Percentiles rank a stretch among this genome's conserved stretches.
These are phyloP conservation scores for Entomortierella lignicola DNA, from an alignment of 192 early-diverging fungal species.

Conservation along the genomic window DNA sequence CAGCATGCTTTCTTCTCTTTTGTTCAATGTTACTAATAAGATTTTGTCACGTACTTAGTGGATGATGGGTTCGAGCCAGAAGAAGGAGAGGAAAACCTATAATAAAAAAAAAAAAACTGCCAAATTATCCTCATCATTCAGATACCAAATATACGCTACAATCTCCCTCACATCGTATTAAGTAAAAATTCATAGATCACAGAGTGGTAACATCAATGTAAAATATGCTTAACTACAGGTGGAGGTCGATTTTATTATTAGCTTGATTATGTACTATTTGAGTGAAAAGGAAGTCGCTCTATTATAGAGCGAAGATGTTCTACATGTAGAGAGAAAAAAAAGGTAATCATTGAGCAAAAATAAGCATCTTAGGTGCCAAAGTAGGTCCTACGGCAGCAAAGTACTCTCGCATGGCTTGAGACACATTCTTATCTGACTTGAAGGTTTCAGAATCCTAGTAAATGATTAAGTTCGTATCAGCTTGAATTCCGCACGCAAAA, in stretches of 20 bases:
- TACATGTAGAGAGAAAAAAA: constrained; percentile 13
- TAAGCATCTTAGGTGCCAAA: constrained; percentile 37
- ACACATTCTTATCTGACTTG: constrained; percentile 17
- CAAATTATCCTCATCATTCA: not conserved
- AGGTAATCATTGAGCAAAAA: constrained; percentile 23
- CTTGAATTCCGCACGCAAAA: not conserved
- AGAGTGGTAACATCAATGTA: no score
- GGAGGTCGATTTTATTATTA: not conserved
- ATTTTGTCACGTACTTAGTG: not conserved
- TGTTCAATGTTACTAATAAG: not conserved
- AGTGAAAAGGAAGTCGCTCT: no score
- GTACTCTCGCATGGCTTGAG: constrained; percentile 46
- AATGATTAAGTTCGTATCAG: not conserved
- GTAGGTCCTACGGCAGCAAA: constrained; percentile 37
- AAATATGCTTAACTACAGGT: not conserved
- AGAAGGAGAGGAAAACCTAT: constrained; percentile 18
- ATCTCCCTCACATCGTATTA: no score
- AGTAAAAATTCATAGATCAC: no score
- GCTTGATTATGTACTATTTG: no score
- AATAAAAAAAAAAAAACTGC: not conserved
- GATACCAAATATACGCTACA: not conserved
- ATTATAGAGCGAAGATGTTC: not conserved
- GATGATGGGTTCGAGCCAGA: constrained; percentile 44
- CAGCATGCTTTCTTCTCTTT: not conserved
- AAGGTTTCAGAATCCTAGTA: constrained; percentile 30